Base-by-base conservation (phyloP, 306 rosid genomes). In the Fagus crenata region DNA sequence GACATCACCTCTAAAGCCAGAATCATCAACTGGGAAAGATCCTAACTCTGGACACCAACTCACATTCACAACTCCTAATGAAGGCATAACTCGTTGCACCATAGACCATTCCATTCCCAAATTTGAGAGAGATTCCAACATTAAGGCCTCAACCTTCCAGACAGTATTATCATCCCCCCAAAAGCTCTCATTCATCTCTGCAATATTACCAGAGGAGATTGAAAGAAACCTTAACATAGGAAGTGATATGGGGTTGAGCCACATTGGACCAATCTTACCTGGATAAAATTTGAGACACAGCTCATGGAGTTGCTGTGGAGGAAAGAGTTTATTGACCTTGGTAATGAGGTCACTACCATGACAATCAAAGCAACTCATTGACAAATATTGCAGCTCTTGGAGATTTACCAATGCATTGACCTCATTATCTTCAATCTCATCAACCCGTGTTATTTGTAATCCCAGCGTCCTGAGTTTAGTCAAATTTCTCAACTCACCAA, bases 231-330 rank as follows among this genome's bases (percentile, higher is more conserved):
- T 63, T 37, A 83, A 71, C 61, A 71, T 53, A 36, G 81, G 86
- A 54, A 83, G 86, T 35, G 83, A 83, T 2, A 75, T 71, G 35
- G 86, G 83, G 49, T 71, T 83, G 49, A 83, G 83, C 86, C 86
- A 78, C 6, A 17, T 71, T 36, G 83, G 81, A 70, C 83, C 70
- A 1, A 54, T 53, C 80, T 70, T 70, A 59, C 86, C 83, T 1
- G 80, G 77, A 71, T 69, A 75, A 49, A 78, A 83, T 14, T 63
- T 32, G 22, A 83, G 77, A 49, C 81, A 75, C 18, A 71, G 60
- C 74, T 75, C 86, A 53, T 70, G 78, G 51, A 83, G 86, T 22
- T 75, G 83, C 51, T 64, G 69, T 42, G 86, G 86, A 75, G 86
- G 86, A 56, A 14, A 75, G 43, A 78, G 49, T 51, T 40, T 74